A percentile compares a stretch with the other conserved stretches of the same genome.
Conservation (phyloP, 2,329 filamentous ascomycete species). For the Falciphora oryzae region DNA sequence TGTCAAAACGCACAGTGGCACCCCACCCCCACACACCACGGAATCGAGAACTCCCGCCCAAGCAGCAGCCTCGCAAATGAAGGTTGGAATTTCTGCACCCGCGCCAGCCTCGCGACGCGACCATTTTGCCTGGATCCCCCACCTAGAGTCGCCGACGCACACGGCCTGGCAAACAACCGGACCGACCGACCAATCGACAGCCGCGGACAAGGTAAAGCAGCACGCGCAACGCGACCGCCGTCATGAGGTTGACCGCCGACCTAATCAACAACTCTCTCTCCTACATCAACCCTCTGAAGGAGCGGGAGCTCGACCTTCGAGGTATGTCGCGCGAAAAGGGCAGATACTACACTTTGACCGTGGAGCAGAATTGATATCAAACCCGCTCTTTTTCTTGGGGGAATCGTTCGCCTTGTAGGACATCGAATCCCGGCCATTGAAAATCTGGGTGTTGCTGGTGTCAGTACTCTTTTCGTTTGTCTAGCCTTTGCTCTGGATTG, state of each 20-base stretch:
- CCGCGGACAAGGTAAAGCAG: background rate
- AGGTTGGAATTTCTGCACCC: background rate
- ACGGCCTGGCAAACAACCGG: background rate
- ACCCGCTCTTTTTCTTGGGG: conserved; percentile 31
- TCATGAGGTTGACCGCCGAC: conserved; percentile 48
- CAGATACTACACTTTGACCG: conserved; percentile 83
- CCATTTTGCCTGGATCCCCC: background rate
- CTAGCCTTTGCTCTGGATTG: conserved; percentile 9
- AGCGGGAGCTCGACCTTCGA: conserved; percentile 98
- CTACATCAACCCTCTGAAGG: conserved; percentile 97
- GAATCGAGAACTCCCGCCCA: background rate
- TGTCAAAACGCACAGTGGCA: background rate
- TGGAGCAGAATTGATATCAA: conserved; percentile 78
- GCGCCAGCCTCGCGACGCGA: background rate
- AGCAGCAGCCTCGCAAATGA: background rate
- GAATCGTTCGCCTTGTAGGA: conserved; percentile 51
- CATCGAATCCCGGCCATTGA: conserved; percentile 97
- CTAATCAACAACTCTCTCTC: conserved; percentile 91
- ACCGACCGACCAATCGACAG: background rate
- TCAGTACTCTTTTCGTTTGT: conserved; percentile 40
- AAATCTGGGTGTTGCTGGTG: conserved; percentile 91
- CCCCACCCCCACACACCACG: background rate
- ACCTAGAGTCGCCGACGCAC: background rate
- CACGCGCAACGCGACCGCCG: background rate
- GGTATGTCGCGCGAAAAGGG: conserved; percentile 79